These are phyloP conservation scores for Athelia sp. DNA, from an alignment of 1,284 basidiomycete species.

Conservation along the genomic window DNA sequence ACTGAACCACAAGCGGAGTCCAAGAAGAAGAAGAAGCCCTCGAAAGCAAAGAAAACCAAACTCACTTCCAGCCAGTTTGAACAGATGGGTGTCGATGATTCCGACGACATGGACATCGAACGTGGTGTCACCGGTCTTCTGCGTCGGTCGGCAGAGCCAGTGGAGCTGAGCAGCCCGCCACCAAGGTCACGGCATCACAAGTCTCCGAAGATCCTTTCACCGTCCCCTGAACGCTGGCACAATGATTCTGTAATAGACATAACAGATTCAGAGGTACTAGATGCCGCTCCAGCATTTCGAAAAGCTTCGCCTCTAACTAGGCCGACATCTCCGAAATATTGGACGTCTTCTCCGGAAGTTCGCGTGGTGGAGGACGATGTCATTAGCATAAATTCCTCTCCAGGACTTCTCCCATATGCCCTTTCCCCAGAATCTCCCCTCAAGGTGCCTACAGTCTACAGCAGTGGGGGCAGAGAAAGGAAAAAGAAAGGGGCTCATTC, in stretches of 20 bases:
- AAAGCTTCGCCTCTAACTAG: neutral
- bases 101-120: conserved; percentile 52
- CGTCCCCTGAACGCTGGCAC: neutral
- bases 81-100: conserved; percentile 43
- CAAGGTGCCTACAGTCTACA: neutral
- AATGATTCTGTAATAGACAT: too few relatives aligned
- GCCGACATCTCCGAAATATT: conserved; percentile 5
- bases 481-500: neutral
- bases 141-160: neutral
- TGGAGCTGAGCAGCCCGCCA: neutral
- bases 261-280: neutral
- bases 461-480: neutral
- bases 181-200: neutral
- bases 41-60: conserved; percentile 11
- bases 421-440: neutral
- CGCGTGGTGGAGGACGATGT: conserved; percentile 15
- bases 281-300: neutral
- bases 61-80: conserved; percentile 34
- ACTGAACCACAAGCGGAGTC: conserved; percentile 29
- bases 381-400: conserved; percentile 16
- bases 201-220: neutral
- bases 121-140: conserved; percentile 13
- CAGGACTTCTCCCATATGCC: neutral
- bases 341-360: conserved; percentile 16
- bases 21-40: conserved; percentile 26